Evolutionary conservation across 2,329 filamentous ascomycete species (phyloP), one percentile per base, ranked within the genome.

Genomic region (Lasiodiplodia citricola): DNA sequence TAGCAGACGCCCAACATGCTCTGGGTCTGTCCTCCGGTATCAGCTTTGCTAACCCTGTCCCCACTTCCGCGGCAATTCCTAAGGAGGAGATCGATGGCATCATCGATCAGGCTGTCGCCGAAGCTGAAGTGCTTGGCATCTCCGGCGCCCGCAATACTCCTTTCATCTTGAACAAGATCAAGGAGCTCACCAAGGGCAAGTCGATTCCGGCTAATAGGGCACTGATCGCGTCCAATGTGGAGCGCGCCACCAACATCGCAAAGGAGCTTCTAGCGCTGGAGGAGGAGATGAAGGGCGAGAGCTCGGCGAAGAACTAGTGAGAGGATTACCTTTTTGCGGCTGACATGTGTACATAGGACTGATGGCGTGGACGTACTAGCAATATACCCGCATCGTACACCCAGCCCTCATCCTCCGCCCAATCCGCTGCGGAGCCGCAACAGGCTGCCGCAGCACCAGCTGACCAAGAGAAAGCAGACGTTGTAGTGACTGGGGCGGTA

Each of bases 401-500:
- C 4, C 38, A 50, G 35, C n/a, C 50, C 28, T 44, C 63, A 31
- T 31, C 51, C 25, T 23, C n/a, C 14, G 21, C 63, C 37, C 41
- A 55, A 5, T 14, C 51, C 51, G 66, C 65, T 7, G 52, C 66
- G 21, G 25, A 41, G 54, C 54, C 65, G 41, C 23, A 31, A n/a
- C 55, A 31, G 54, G 50, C 63, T 52, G 11, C 52, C 28, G 38
- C 28, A 37, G 38, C 28, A 37, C 60, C 73, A 60, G 64, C 72
- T 38, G 57, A 71, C 21, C 55, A 72, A 57, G 64, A 72, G 25
- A 58, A 66, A 25, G 70, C 71, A 21, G 90, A 94, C 72, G 86
- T 97, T n/a, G 82, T 97, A 35, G 93, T 97, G 54, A 92, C 94
- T 64, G 95, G 94, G n/a, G 93, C 93, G 14, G 87, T 98, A 37